Evolutionary conservation across 2,329 filamentous ascomycete species (phyloP).

Genomic region (Fusarium phyllophilum): DNA sequence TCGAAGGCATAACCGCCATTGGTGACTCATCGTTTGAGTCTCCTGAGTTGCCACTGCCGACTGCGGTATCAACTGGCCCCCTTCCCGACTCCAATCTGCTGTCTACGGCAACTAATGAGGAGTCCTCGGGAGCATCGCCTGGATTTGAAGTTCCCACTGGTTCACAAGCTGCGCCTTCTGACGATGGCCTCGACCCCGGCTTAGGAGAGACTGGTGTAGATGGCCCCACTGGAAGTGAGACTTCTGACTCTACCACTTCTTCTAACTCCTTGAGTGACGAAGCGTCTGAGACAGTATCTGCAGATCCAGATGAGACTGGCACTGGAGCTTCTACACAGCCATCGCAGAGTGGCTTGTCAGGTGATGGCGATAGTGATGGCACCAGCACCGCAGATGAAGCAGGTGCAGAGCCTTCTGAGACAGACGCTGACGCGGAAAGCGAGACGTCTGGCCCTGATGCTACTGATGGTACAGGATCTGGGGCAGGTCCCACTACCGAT

Average conservation of each 20-base stretch:
- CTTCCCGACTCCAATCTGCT: neutral
- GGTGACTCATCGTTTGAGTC: neutral
- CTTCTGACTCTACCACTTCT: fast-evolving
- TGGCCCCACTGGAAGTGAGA: fast-evolving
- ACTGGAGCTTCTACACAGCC: neutral
- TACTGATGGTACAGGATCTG: neutral
- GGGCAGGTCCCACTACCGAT: neutral
- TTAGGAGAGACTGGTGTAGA: neutral
- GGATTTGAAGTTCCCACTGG: neutral
- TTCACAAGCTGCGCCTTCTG: neutral
- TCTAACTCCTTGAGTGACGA: neutral
- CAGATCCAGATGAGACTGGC: neutral
- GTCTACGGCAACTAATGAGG: neutral
- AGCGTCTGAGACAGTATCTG: neutral
- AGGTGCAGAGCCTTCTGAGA: neutral
- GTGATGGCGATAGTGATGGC: neutral
- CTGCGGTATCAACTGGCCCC: neutral
- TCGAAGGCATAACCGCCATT: neutral
- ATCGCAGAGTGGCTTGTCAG: neutral
- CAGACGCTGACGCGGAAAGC: neutral
- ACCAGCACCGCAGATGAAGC: neutral
- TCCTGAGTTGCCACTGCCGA: neutral
- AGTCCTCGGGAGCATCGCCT: neutral
- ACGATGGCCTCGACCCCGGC: neutral
- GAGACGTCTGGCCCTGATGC: neutral